Evolutionary conservation across 257 asterid species (phyloP).

Genomic region (Lithospermum erythrorhizon): DNA sequence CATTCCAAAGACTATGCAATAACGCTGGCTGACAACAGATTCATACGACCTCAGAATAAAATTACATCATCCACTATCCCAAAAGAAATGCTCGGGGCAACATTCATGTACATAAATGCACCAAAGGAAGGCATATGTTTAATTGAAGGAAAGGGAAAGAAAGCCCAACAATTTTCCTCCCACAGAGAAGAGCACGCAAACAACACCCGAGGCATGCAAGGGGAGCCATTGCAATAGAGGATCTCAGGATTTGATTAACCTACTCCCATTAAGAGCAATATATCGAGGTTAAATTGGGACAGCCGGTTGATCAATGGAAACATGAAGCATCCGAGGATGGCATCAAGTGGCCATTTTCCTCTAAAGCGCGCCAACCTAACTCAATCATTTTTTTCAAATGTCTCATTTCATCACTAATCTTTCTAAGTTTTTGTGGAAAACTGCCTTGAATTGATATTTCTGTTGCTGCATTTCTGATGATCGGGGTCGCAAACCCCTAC

Average conservation of each 20-base stretch:
- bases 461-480: too few relatives aligned
- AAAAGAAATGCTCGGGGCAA: conserved; percentile 67
- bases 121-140: conserved; percentile 90
- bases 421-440: too few relatives aligned
- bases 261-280: too few relatives aligned
- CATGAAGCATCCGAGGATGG: conserved; percentile 70
- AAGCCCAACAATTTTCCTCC: conserved; percentile 94
- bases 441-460: too few relatives aligned
- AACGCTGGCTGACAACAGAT: conserved; percentile 72
- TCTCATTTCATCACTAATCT: too few relatives aligned
- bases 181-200: conserved; percentile 88
- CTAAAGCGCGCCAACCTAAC: conserved; percentile 32
- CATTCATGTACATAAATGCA: conserved; percentile 96
- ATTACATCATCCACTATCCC: conserved; percentile 91
- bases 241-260: conserved; percentile 78
- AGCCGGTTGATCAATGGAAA: conserved; percentile 84
- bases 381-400: too few relatives aligned
- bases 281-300: conserved; percentile 70
- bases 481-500: too few relatives aligned
- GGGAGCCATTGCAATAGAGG: conserved; percentile 83
- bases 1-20: conserved; percentile 90
- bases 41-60: conserved; percentile 79
- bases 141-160: conserved; percentile 82
- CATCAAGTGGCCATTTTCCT: conserved; percentile 75
- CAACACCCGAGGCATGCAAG: conserved; percentile 69